These are phyloP conservation scores for Pyrenophora tritici-repentis DNA, from an alignment of 2,329 filamentous ascomycete genomes.

Conservation along the genomic window DNA sequence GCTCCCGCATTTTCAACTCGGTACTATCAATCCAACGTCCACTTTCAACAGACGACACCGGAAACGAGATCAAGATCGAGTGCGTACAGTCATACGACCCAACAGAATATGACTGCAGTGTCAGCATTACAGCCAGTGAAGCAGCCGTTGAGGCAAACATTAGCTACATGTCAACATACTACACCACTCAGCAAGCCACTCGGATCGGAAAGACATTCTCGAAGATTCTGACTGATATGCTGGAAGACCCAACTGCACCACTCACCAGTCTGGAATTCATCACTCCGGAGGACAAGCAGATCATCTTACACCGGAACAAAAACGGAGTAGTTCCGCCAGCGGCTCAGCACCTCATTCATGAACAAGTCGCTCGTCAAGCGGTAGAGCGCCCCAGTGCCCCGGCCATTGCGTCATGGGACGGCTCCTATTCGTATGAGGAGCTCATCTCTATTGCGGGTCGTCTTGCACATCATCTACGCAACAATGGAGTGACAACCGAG, in stretches of 20 bases:
- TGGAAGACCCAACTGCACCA: neutral
- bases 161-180: neutral
- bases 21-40: slow-evolving; percentile 1
- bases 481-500: slow-evolving; percentile 5
- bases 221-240: neutral
- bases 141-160: neutral
- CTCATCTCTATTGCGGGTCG: slow-evolving; percentile 4
- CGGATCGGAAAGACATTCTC: neutral
- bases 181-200: neutral
- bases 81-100: neutral
- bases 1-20: neutral
- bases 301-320: neutral
- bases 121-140: slow-evolving; percentile 1
- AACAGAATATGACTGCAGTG: slow-evolving; percentile 1
- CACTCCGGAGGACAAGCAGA: neutral
- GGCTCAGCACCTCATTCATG: slow-evolving; percentile 8
- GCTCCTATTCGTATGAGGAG: slow-evolving; percentile 12
- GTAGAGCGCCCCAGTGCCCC: slow-evolving; percentile 9
- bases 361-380: slow-evolving; percentile 2
- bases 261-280: neutral
- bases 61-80: neutral
- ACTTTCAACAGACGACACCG: neutral
- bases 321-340: neutral
- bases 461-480: slow-evolving; percentile 11
- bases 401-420: slow-evolving; percentile 13